A percentile compares a stretch with the other conserved stretches of the same genome.
Conservation (phyloP, 2,329 filamentous ascomycete species). For the Colletotrichum nymphaeae region DNA sequence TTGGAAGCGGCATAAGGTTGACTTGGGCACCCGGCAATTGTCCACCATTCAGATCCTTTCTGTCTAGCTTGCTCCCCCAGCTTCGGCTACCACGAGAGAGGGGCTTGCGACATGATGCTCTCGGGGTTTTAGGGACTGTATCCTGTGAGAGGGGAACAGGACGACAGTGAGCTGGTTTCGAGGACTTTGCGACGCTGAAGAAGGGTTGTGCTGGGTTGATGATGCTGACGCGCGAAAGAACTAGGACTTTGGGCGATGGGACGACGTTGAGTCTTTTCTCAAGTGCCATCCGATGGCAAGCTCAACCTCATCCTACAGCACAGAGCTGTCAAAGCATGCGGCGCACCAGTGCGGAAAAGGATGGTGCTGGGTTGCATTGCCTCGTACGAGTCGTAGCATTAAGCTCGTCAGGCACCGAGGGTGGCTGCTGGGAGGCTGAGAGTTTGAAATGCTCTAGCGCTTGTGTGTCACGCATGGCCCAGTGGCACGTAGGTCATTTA, state of each 20-base stretch:
- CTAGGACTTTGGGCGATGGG: neutral
- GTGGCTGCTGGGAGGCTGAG: neutral
- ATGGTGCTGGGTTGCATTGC: neutral
- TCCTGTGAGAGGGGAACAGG: neutral
- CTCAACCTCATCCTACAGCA: neutral
- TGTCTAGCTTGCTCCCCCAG: neutral
- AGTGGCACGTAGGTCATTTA: neutral
- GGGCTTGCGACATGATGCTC: neutral
- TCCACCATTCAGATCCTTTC: neutral
- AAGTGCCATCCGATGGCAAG: neutral
- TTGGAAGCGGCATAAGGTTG: neutral
- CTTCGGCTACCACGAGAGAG: neutral
- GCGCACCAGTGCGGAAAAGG: neutral
- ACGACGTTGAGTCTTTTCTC: neutral
- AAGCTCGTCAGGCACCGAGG: conserved; percentile 15
- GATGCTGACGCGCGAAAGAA: neutral
- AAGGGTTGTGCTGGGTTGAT: neutral
- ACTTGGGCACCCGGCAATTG: neutral
- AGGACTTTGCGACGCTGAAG: conserved; percentile 1
- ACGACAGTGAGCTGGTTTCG: neutral
- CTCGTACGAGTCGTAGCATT: conserved; percentile 13
- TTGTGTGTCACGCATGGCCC: neutral
- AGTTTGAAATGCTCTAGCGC: conserved; percentile 1
- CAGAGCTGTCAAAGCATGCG: neutral
- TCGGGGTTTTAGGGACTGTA: neutral